Conservation (phyloP, 192 early-diverging fungal species). For the Blastocladiella britannica region DNA sequence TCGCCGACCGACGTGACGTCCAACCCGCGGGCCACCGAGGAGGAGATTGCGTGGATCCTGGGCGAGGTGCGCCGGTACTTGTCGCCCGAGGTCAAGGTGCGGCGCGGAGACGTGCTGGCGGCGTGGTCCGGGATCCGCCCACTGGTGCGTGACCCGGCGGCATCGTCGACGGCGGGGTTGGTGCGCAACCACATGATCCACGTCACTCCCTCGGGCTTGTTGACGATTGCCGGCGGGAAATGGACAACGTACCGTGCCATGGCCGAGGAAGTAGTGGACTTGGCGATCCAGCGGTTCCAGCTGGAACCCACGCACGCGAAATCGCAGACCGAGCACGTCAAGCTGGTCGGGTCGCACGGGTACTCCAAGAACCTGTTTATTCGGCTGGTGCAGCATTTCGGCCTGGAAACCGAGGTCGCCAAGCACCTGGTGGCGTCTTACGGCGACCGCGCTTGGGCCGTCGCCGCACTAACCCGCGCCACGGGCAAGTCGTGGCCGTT, state of each 20-base stretch:
- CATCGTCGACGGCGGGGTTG: slow-evolving; percentile 74
- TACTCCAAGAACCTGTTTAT: slow-evolving; percentile 89
- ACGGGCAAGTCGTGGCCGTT: slow-evolving; percentile 55
- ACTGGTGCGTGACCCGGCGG: slow-evolving; percentile 81
- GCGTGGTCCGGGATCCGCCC: slow-evolving; percentile 98
- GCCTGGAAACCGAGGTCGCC: slow-evolving; percentile 77
- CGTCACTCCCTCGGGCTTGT: slow-evolving; percentile 49
- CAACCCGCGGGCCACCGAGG: slow-evolving; percentile 72
- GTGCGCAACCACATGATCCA: slow-evolving; percentile 97
- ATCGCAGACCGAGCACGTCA: slow-evolving; percentile 54
- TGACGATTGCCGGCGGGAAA: slow-evolving; percentile 95
- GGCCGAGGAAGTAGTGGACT: slow-evolving; percentile 86
- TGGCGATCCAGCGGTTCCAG: slow-evolving; percentile 52
- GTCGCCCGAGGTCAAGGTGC: slow-evolving; percentile 79
- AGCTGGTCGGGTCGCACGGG: slow-evolving; percentile 64
- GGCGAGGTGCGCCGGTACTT: slow-evolving; percentile 79
- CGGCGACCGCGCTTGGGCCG: slow-evolving; percentile 86
- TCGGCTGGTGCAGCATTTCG: slow-evolving; percentile 86
- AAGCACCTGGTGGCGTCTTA: slow-evolving; percentile 77
- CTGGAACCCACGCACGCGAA: slow-evolving; percentile 36
- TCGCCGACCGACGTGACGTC: slow-evolving; percentile 64
- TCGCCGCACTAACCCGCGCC: slow-evolving; percentile 58
- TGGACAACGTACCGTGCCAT: slow-evolving; percentile 97
- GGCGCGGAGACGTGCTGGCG: slow-evolving; percentile 84
- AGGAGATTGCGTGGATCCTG: slow-evolving; percentile 90